Evolutionary conservation across 352 stramenopile species (phyloP).

Genomic region (Thalassiosira exigua): DNA sequence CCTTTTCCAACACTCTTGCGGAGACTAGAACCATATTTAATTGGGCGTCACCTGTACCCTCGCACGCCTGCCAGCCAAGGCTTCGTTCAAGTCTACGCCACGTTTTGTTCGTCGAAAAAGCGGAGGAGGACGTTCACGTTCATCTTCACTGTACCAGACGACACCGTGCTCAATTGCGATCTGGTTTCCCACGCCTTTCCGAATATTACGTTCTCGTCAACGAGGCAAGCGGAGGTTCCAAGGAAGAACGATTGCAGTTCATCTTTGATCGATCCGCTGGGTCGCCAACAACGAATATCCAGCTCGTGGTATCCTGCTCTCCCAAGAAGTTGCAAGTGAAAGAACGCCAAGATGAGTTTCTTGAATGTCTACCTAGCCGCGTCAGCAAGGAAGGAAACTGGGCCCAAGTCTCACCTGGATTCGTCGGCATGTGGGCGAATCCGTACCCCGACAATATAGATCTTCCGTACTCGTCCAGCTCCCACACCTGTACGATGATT

Average conservation of each 20-base stretch:
- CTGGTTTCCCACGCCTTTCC: slow-evolving; percentile 74
- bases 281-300: slow-evolving; percentile 64
- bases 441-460: slow-evolving; percentile 69
- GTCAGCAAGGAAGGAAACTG: no score
- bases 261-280: slow-evolving; percentile 59
- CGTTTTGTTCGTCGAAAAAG: slow-evolving; percentile 57
- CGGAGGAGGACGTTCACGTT: slow-evolving; percentile 44
- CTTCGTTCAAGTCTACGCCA: no score
- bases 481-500: slow-evolving; percentile 72
- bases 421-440: slow-evolving; percentile 74
- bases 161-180: slow-evolving; percentile 62
- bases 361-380: no score
- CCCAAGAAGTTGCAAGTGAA: no score
- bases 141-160: slow-evolving; percentile 55
- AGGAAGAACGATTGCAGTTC: slow-evolving; percentile 71
- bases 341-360: no score
- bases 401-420: no score
- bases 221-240: slow-evolving; percentile 57
- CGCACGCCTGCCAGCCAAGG: no score
- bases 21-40: no score
- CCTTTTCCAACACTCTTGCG: no score
- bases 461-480: slow-evolving; percentile 71
- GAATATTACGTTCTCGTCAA: slow-evolving; percentile 67
- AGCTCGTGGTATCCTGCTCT: slow-evolving; percentile 65
- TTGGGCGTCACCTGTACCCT: no score